Evolutionary conservation across 2,329 filamentous ascomycete genomes (phyloP), one percentile per base, ranked within the genome.

Genomic region (Fusarium multiceps): DNA sequence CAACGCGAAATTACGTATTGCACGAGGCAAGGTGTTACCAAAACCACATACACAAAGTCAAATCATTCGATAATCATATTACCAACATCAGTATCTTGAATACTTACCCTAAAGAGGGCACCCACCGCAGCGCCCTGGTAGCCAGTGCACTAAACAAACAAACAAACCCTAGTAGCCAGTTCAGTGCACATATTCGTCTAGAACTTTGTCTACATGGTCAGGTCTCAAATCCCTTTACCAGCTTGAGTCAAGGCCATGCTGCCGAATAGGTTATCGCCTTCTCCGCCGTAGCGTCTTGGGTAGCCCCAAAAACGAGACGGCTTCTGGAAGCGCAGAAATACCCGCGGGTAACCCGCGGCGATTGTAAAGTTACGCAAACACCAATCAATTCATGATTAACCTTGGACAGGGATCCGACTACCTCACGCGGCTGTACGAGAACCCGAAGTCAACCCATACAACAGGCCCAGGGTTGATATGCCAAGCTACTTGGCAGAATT

Each of bases 121-220:
- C 34, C 34, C 34, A 6, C 34, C 18, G 9, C 9, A n/a, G 9
- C 34, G 5, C 9, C 97, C 74, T 93, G 92, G 54, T 89, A 92
- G 73, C 92, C 96, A 86, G 92, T 89, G 21, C 21, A 21, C 21
- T 21, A 21, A 21, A 21, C 21, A 21, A 21, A 21, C 21, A 21
- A 21, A 21, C 21, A 21, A 21, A 21, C 21, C 21, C 74, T 93
- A 92, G 54, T 89, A 92, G 73, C 92, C 96, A 86, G 92, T 89
- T 14, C 7, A 89, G 86, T 56, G 84, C 88, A 18, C 83, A 85
- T 55, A 78, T 87, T 69, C 88, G 90, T 0, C 83, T 93, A 7
- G 90, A 94, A 61, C 86, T 91, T 66, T 97, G 97, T 78, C 86
- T 97, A 10, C 93, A 97, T 80, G 93, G 93, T 76, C 97, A 95